Conservation (phyloP, 371 early-diverging fungal genomes). For the Enterocytospora artemiae region DNA sequence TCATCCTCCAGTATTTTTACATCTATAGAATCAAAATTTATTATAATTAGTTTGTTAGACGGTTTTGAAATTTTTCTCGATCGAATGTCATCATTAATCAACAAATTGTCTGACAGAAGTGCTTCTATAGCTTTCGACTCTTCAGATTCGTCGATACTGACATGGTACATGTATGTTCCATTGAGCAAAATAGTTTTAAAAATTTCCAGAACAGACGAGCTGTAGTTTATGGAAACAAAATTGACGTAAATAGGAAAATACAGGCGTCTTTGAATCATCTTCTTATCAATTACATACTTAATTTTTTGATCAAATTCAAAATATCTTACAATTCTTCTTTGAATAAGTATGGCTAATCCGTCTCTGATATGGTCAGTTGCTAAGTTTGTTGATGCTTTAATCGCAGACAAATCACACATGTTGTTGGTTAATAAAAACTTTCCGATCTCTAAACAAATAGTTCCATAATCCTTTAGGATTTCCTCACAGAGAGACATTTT, state of each 20-base stretch:
- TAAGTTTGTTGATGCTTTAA: background rate
- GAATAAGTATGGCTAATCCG: slow-evolving; percentile 36
- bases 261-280: slow-evolving; percentile 11
- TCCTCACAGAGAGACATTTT: slow-evolving; percentile 16
- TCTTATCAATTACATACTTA: slow-evolving; percentile 11
- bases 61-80: slow-evolving; percentile 1
- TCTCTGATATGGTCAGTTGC: background rate
- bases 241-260: slow-evolving; percentile 22
- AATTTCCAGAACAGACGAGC: background rate
- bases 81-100: slow-evolving; percentile 11
- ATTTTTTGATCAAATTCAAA: slow-evolving; percentile 23
- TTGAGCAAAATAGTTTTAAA: slow-evolving; percentile 24
- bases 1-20: slow-evolving; percentile 3
- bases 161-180: slow-evolving; percentile 7
- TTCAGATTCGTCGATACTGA: background rate
- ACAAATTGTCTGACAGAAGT: background rate
- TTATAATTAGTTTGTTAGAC: slow-evolving; percentile 10
- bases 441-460: slow-evolving; percentile 23
- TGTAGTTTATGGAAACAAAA: slow-evolving; percentile 11
- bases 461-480: slow-evolving; percentile 39
- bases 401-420: slow-evolving; percentile 7
- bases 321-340: slow-evolving; percentile 35
- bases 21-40: slow-evolving; percentile 34
- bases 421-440: slow-evolving; percentile 26
- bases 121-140: background rate